Percentiles rank a stretch among this genome's conserved stretches.
These are phyloP conservation scores for Dothideomycetidae sp. DNA, from an alignment of 2,329 filamentous ascomycete genomes.

Conservation along the genomic window DNA sequence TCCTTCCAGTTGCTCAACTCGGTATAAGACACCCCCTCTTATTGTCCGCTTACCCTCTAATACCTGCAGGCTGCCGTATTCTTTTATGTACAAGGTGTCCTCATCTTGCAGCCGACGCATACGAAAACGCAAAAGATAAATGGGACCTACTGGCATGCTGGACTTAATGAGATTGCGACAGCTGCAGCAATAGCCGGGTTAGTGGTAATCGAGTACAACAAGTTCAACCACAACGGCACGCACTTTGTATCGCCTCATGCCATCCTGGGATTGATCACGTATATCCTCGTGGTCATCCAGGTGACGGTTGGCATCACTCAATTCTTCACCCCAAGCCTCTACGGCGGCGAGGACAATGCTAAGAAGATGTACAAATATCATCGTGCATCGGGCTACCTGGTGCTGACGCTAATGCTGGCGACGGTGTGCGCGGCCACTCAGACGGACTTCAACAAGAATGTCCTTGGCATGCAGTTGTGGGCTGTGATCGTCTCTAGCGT, in stretches of 20 bases:
- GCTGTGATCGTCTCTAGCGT: slow-evolving; percentile 51
- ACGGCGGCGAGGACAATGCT: slow-evolving; percentile 65
- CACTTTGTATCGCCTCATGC: slow-evolving; percentile 75
- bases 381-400: slow-evolving; percentile 58
- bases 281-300: slow-evolving; percentile 56
- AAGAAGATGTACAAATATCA: slow-evolving; percentile 87
- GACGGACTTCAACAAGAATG: slow-evolving; percentile 57
- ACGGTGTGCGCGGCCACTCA: slow-evolving; percentile 62
- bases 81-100: slow-evolving; percentile 61
- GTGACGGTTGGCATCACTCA: slow-evolving; percentile 68
- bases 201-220: slow-evolving; percentile 69
- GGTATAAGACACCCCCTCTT: slow-evolving; percentile 16
- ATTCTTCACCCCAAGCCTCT: slow-evolving; percentile 59
- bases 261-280: slow-evolving; percentile 65
- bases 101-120: slow-evolving; percentile 78
- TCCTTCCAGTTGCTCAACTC: slow-evolving; percentile 37
- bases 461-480: slow-evolving; percentile 64
- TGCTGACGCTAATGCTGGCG: slow-evolving; percentile 55
- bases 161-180: slow-evolving; percentile 53
- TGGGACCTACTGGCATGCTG: slow-evolving; percentile 51
- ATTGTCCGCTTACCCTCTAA: background rate
- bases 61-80: slow-evolving; percentile 46
- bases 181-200: slow-evolving; percentile 50
- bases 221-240: slow-evolving; percentile 47
- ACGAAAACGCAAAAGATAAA: slow-evolving; percentile 57